Conservation (phyloP, 2,329 filamentous ascomycete genomes). For the Xylariaceae sp. region DNA sequence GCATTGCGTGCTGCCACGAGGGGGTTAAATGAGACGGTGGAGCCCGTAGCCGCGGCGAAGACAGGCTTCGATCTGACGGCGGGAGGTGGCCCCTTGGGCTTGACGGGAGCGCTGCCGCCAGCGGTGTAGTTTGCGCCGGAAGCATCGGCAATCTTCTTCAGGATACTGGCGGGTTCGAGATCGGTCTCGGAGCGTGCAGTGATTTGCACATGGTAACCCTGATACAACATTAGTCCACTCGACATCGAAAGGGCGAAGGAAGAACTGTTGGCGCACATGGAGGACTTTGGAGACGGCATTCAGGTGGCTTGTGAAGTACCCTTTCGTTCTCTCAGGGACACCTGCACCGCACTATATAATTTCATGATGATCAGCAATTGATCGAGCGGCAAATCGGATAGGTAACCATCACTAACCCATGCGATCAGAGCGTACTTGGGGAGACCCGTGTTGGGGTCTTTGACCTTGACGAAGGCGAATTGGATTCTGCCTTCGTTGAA, state of each 20-base stretch:
- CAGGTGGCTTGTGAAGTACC: conserved; percentile 94
- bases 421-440: conserved; percentile 91
- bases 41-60: conserved; percentile 69
- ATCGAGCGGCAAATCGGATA: neutral
- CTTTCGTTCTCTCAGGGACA: conserved; percentile 96
- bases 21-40: conserved; percentile 57
- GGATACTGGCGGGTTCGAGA: conserved; percentile 77
- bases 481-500: conserved; percentile 96
- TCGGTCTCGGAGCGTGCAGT: conserved; percentile 89
- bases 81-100: conserved; percentile 54
- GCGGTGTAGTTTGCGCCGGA: conserved; percentile 91
- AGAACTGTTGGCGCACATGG: conserved; percentile 42
- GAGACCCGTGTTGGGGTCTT: conserved; percentile 82
- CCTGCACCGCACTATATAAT: conserved; percentile 73
- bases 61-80: conserved; percentile 82
- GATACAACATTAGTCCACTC: conserved; percentile 32
- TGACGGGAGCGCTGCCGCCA: conserved; percentile 52
- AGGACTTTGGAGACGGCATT: conserved; percentile 85
- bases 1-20: conserved; percentile 60
- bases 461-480: conserved; percentile 95
- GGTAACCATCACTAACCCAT: conserved; percentile 52
- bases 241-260: neutral
- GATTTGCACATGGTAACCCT: conserved; percentile 93
- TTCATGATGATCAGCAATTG: conserved; percentile 7
- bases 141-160: conserved; percentile 90